Conservation (phyloP, 108 stramenopile genomes). For the Cyclotella baltica region DNA sequence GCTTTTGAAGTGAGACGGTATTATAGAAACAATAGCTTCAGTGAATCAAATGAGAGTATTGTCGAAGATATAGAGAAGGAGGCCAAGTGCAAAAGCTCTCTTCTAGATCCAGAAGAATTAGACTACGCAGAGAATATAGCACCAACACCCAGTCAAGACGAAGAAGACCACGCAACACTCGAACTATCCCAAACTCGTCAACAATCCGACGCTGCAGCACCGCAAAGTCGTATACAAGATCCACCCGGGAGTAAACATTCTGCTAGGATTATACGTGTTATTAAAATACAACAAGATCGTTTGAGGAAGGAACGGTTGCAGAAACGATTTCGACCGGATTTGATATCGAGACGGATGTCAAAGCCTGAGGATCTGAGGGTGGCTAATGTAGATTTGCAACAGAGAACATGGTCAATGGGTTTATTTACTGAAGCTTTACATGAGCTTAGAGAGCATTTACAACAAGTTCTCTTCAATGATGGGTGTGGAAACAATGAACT, state of each 20-base stretch:
- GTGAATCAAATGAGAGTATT: slow-evolving; percentile 14
- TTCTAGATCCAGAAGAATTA: background rate
- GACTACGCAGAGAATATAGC: background rate
- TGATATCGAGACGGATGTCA: background rate
- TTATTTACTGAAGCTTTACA: slow-evolving; percentile 5
- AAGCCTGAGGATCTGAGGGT: background rate
- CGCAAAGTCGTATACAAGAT: slow-evolving; percentile 6
- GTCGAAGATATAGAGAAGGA: background rate
- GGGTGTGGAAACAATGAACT: background rate
- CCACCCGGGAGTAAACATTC: slow-evolving; percentile 30
- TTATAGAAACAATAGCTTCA: slow-evolving; percentile 22
- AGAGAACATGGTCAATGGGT: background rate
- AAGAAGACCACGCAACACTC: slow-evolving; percentile 24
- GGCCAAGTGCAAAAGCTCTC: background rate
- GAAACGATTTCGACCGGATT: background rate
- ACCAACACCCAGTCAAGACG: slow-evolving; percentile 21
- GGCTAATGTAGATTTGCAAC: background rate
- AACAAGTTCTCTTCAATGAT: slow-evolving; percentile 7
- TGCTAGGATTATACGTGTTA: slow-evolving; percentile 28
- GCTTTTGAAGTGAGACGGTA: slow-evolving; percentile 37
- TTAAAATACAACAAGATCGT: slow-evolving; percentile 16
- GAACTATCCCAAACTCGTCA: slow-evolving; percentile 18
- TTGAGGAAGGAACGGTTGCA: slow-evolving; percentile 1
- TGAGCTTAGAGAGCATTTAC: slow-evolving; percentile 16
- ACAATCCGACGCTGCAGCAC: background rate